Conservation (phyloP, 1,139 yeast genomes). For the Petasospora fabianii region DNA sequence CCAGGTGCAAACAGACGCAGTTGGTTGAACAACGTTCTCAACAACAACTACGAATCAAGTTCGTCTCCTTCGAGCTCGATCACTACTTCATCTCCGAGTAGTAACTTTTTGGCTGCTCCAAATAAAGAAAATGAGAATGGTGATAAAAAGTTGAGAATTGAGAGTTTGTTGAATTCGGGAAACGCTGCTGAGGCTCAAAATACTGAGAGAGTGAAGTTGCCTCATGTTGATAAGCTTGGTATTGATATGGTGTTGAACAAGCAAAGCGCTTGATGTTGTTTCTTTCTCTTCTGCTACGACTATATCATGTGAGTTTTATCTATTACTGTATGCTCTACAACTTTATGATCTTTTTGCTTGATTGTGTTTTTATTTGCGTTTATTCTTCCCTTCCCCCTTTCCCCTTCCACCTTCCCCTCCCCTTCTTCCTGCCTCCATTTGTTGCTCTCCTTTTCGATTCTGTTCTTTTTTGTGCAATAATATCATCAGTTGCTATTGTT, state of each 20-base stretch:
- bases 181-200: background rate
- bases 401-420: no score
- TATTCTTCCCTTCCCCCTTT: no score
- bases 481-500: no score
- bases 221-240: slow-evolving; percentile 23
- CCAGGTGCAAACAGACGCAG: slow-evolving; percentile 12
- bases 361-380: no score
- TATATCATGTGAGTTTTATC: no score
- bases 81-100: slow-evolving; percentile 10
- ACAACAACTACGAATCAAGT: slow-evolving; percentile 10
- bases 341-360: no score
- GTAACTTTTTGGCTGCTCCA: slow-evolving; percentile 1
- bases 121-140: slow-evolving; percentile 9
- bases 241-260: slow-evolving; percentile 7
- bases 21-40: slow-evolving; percentile 22
- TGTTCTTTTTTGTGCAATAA: no score
- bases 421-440: no score
- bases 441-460: no score
- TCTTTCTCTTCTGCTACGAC: background rate
- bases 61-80: slow-evolving; percentile 10
- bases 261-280: background rate
- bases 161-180: slow-evolving; percentile 17
- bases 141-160: slow-evolving; percentile 20
- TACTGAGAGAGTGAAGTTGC: slow-evolving; percentile 15
- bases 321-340: no score